Evolutionary conservation across 2,329 filamentous ascomycete species (phyloP).

Genomic region (Monilinia vaccinii-corymbosi): DNA sequence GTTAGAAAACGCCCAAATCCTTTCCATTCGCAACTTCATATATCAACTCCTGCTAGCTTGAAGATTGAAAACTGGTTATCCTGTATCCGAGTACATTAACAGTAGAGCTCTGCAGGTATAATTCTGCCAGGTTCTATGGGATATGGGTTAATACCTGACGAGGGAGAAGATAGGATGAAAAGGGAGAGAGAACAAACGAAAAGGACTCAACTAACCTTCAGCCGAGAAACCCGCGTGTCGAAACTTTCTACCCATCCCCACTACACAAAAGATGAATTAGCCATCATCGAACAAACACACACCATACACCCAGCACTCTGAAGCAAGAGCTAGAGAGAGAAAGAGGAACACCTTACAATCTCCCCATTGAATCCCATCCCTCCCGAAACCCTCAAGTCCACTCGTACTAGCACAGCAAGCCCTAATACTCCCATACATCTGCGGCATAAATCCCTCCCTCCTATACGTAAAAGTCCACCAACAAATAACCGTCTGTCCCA

Average conservation of each 20-base stretch:
- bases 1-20: no score
- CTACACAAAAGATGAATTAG: background rate
- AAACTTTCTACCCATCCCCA: slow-evolving; percentile 17
- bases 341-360: slow-evolving; percentile 12
- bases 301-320: no score
- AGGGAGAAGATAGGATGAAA: background rate
- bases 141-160: background rate
- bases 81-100: background rate
- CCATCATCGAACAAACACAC: background rate
- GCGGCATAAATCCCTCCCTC: slow-evolving; percentile 18
- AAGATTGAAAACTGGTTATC: no score
- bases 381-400: slow-evolving; percentile 15
- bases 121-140: slow-evolving; percentile 13
- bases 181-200: background rate
- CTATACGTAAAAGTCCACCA: slow-evolving; percentile 20
- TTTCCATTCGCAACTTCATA: no score
- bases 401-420: slow-evolving; percentile 17
- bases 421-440: slow-evolving; percentile 20
- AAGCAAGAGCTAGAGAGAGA: no score
- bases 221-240: slow-evolving; percentile 17
- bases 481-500: slow-evolving; percentile 15
- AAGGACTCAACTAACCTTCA: slow-evolving; percentile 8
- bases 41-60: no score
- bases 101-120: slow-evolving; percentile 18
- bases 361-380: slow-evolving; percentile 15